Base-by-base conservation (phyloP, 495 filamentous ascomycete genomes). In the Lasiosphaeria hispida region DNA sequence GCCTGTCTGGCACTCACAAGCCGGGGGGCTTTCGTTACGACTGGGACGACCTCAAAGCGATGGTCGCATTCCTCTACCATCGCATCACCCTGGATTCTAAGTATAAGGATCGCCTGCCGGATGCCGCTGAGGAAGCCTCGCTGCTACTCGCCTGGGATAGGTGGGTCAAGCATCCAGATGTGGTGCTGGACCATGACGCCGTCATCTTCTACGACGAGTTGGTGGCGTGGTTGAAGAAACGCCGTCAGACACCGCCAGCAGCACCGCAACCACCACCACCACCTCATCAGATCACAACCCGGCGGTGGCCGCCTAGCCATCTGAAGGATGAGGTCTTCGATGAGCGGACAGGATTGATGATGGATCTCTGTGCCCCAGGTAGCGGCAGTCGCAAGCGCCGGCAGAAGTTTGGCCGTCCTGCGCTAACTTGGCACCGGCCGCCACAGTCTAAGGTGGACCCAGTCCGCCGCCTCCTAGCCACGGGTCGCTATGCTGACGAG, bases 151-250 rank as follows among this genome's bases (percentile, higher is more conserved):
- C 35, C 1, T 45, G n/a, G 15, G 58, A 64, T 18, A 47, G 41
- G 50, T 70, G 59, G 64, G 45, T 54, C 9, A 60, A 63, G 55
- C 63, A 66, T 48, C 61, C 57, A 7, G 61, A 63, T n/a, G 66
- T 66, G 40, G 23, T 53, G 57, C 64, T 69, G 1, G 67, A 69
- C 47, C 54, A 63, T 54, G n/a, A 55, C 40, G 18, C 57, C 7
- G 49, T 23, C 14, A 48, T 44, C 17, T 55, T 37, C 45, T 59
- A 56, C 10, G 14, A 49, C 37, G 51, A 49, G 50, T 33, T 63
- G 14, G 54, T 56, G n/a, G 42, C 55, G 13, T 66, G 62, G 66
- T 53, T 58, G 8, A 23, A 45, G 37, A 38, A 45, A 48, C 45
- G 55, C 23, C 35, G 55, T n/a, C n/a, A n/a, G n/a, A n/a, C n/a